Evolutionary conservation across 805 yeast genomes (phyloP), one percentile per base, ranked within the genome.

Genomic region (Candida sonorensis): DNA sequence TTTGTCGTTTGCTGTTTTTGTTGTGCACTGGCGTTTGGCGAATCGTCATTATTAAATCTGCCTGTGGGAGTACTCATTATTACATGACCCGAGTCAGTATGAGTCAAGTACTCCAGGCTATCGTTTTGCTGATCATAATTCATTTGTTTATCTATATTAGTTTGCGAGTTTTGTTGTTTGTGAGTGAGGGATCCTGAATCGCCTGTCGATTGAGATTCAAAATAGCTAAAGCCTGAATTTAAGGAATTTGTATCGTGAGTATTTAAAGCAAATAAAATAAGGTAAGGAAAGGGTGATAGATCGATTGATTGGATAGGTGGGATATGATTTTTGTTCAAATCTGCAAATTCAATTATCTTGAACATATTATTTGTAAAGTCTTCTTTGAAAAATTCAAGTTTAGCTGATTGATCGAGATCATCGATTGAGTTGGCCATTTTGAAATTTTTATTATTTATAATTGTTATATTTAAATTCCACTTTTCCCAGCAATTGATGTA

Each of bases 301-400:
- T 79, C 86, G 11, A 76, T 60, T 2, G 83, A 69, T 12, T 80
- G 72, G 16, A 83, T 79, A 1, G 84, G 81, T 3, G 94, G 94
- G 2, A 84, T 75, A 43, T 80, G 87, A 29, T 65, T 71, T 45
- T 74, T 78, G 46, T 77, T 66, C 6, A 50, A 45, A 45, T 80
- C 81, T 11, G 66, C 74, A n/a, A 60, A 53, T 11, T 69, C 66
- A 22, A 74, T 56, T n/a, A 81, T 68, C 34, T 61, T 54, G 31
- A 62, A 40, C 27, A 82, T 37, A 10, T 60, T 55, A 6, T 49
- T 45, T 24, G 57, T 60, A 30, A 73, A 74, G 48, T 50, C 66
- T 30, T 44, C 55, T 45, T 53, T 61, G 37, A 51, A 48, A 37
- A 46, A 41, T 33, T 40, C 44, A 13, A 35, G 24, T 33, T 46